Base-by-base conservation (phyloP, 1,284 basidiomycete species). In the Pascua guehoae region DNA sequence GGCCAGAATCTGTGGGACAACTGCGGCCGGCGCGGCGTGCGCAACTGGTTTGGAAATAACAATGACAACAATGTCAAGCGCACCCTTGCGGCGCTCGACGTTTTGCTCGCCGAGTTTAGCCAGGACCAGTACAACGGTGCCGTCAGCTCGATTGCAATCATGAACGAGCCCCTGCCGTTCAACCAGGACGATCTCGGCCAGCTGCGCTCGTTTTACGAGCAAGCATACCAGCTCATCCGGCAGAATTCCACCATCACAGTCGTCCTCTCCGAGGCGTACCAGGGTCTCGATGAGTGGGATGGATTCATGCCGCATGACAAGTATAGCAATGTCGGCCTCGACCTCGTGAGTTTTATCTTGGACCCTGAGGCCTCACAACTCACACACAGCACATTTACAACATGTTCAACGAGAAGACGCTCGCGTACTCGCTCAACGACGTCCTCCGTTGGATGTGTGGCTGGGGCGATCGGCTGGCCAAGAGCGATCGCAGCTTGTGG, bases 1-100 rank as follows among this genome's bases (percentile, higher is more conserved):
- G 88, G 86, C 64, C 87, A 93, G 78, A 91, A 83, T 67, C 78
- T 79, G 8, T 90, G 85, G 56, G 90, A 92, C 76, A 91, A 91
- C 76, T 89, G 87, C 12, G 91, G 91, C 7, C 86, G 86, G 44
- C 82, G 79, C 54, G 80, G 86, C 51, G 65, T 78, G 15, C 87
- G 88, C 10, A 65, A 77, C 39, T 96, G 91, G 92, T 86, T 88
- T 14, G 24, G 24, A 32, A 32, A 32, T 7, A 81, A 81, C 4
- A 82, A 83, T 56, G 77, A 81, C 57, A 81, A 80, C 16, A 86
- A 91, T 66, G 81, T 92, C 41, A 79, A 82, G 47, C 84, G 91
- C 40, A 88, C 89, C 3, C 80, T 88, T 68, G 76, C 79, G 10
- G 81, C 91, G 60, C 83, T 94, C 66, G 82, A 85, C 69, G 47